A percentile compares a stretch with the other conserved stretches of the same genome.
These are phyloP conservation scores for sunflower (Helianthus annuus) DNA, from an alignment of 129 eudicot genomes.

Conservation along the genomic window HanXRQr2.0-SUNRISE NC_035436.2:180117327-180117826, in stretches of 20 bases:
- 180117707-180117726: slow-evolving; percentile 66
- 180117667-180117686: slow-evolving; percentile 45
- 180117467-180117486: slow-evolving; percentile 63
- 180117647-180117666: slow-evolving; percentile 53
- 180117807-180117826: slow-evolving; percentile 58
- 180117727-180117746: slow-evolving; percentile 69
- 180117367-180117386: slow-evolving; percentile 54
- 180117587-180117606: slow-evolving; percentile 70
- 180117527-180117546: slow-evolving; percentile 48
- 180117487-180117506: slow-evolving; percentile 56
- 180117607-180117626: slow-evolving; percentile 64
- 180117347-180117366: slow-evolving; percentile 71
- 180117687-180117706: slow-evolving; percentile 51
- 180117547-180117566: slow-evolving; percentile 59
- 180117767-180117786: slow-evolving; percentile 78
- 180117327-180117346: slow-evolving; percentile 58
- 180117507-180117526: slow-evolving; percentile 86
- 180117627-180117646: slow-evolving; percentile 74
- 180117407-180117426: slow-evolving; percentile 70
- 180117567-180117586: slow-evolving; percentile 59
- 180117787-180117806: slow-evolving; percentile 63
- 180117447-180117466: slow-evolving; percentile 77
- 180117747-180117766: slow-evolving; percentile 81
- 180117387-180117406: slow-evolving; percentile 54
- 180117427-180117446: slow-evolving; percentile 61